Conservation (phyloP, 1,139 yeast genomes). For the Pichia sp. region DNA sequence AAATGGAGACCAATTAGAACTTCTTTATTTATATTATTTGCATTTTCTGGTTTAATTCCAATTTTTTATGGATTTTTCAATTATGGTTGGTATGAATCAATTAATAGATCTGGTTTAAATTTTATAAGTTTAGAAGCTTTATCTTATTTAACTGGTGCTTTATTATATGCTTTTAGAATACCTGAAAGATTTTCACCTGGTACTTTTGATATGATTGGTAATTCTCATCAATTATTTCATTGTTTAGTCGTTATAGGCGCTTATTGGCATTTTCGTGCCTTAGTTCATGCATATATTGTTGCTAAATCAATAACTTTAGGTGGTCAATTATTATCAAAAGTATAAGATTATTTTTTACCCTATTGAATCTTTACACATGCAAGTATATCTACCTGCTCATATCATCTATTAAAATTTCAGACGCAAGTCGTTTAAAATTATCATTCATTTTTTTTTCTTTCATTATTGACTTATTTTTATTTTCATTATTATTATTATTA, state of each 20-base stretch:
- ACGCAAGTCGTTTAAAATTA: neutral
- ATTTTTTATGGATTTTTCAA: slow-evolving; percentile 43
- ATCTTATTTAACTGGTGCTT: slow-evolving; percentile 73
- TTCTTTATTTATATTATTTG: slow-evolving; percentile 70
- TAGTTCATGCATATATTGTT: slow-evolving; percentile 52
- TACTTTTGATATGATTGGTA: slow-evolving; percentile 64
- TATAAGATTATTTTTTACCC: neutral
- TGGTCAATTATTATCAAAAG: slow-evolving; percentile 5
- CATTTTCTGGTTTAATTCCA: slow-evolving; percentile 73
- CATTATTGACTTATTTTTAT: neutral
- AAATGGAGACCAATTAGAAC: slow-evolving; percentile 76
- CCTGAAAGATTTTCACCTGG: slow-evolving; percentile 76
- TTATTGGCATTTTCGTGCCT: slow-evolving; percentile 61
- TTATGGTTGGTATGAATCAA: slow-evolving; percentile 44
- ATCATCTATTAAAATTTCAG: no score
- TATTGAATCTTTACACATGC: neutral
- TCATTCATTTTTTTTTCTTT: neutral
- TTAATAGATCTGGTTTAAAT: slow-evolving; percentile 44
- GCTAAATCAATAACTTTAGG: slow-evolving; percentile 33
- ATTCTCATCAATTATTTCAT: slow-evolving; percentile 87
- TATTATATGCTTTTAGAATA: slow-evolving; percentile 65
- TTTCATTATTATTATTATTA: neutral
- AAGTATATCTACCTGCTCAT: neutral
- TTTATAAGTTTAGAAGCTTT: slow-evolving; percentile 68
- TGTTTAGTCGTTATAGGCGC: slow-evolving; percentile 79